Conservation (phyloP, 768 basidiomycete species). For the Tricholoma saponaceum region DNA sequence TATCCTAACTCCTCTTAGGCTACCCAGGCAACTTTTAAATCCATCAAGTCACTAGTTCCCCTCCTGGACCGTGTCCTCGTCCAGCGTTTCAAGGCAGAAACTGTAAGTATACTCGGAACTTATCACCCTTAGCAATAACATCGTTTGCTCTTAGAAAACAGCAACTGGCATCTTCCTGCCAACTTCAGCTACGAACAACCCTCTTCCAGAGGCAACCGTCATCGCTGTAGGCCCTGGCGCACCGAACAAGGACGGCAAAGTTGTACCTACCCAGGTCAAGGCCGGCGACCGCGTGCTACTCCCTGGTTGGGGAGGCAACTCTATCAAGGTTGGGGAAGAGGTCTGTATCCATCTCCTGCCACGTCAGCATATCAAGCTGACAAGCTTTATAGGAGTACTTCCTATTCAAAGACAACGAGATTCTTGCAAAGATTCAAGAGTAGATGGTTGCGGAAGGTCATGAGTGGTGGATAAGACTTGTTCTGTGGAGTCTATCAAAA, state of each 20-base stretch:
- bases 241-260: slow-evolving; percentile 77
- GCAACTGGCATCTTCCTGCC: slow-evolving; percentile 94
- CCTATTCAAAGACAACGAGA: slow-evolving; percentile 92
- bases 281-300: slow-evolving; percentile 90
- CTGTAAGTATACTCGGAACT: slow-evolving; percentile 40
- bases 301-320: slow-evolving; percentile 94
- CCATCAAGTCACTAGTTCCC: slow-evolving; percentile 86
- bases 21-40: slow-evolving; percentile 91
- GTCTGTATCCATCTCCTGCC: slow-evolving; percentile 41
- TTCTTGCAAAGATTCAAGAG: slow-evolving; percentile 95
- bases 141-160: slow-evolving; percentile 71
- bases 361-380: background rate
- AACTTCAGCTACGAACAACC: slow-evolving; percentile 76
- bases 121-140: background rate
- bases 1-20: slow-evolving; percentile 39
- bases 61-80: slow-evolving; percentile 96
- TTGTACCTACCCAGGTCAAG: slow-evolving; percentile 75
- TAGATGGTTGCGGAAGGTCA: slow-evolving; percentile 31
- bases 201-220: slow-evolving; percentile 96
- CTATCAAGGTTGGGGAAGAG: slow-evolving; percentile 96
- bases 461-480: background rate
- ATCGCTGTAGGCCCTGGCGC: slow-evolving; percentile 94
- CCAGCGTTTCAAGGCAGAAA: slow-evolving; percentile 95
- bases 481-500: background rate
- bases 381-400: slow-evolving; percentile 71